phyloP scores from a whole-genome alignment of 768 basidiomycete species.

The Russula ochroleuca region DNA sequence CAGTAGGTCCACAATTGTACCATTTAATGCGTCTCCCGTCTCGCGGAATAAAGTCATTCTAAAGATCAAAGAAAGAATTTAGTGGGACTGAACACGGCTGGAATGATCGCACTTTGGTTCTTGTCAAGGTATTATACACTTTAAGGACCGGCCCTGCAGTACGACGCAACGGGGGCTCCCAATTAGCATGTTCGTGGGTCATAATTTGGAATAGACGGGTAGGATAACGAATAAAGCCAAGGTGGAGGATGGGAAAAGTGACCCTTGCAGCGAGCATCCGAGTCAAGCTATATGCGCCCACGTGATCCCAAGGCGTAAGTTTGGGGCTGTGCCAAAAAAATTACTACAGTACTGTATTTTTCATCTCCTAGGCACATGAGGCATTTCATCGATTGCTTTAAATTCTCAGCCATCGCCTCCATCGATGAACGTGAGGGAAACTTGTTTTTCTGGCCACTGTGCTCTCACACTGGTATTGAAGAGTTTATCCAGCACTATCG shows the following conservation, averaged over 20 bases:
- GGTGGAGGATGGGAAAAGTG: conserved; percentile 5
- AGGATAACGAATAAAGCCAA: background rate
- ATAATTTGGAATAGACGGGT: conserved; percentile 34
- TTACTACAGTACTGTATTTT: too few relatives aligned
- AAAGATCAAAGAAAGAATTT: conserved; percentile 13
- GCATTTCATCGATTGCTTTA: background rate
- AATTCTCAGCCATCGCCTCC: background rate
- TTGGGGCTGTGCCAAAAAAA: too few relatives aligned
- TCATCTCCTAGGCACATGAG: conserved; percentile 16
- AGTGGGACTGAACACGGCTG: conserved; percentile 9
- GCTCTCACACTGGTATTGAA: background rate
- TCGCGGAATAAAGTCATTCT: conserved; percentile 75
- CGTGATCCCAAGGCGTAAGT: background rate
- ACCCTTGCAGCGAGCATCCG: conserved; percentile 11
- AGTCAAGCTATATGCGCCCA: conserved; percentile 1
- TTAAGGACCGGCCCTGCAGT: conserved; percentile 63
- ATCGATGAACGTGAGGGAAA: background rate
- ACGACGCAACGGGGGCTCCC: conserved; percentile 46
- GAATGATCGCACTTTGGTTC: conserved; percentile 61
- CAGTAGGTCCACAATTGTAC: conserved; percentile 99
- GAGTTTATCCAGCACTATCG: background rate
- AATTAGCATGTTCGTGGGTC: conserved; percentile 56
- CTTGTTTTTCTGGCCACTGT: background rate
- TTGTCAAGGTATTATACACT: conserved; percentile 91
- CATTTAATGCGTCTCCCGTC: conserved; percentile 80